A percentile compares a stretch with the other conserved stretches of the same genome.
phyloP scores from a whole-genome alignment of 148 eudicot genomes.

The Rhododendron griersonianum region DNA sequence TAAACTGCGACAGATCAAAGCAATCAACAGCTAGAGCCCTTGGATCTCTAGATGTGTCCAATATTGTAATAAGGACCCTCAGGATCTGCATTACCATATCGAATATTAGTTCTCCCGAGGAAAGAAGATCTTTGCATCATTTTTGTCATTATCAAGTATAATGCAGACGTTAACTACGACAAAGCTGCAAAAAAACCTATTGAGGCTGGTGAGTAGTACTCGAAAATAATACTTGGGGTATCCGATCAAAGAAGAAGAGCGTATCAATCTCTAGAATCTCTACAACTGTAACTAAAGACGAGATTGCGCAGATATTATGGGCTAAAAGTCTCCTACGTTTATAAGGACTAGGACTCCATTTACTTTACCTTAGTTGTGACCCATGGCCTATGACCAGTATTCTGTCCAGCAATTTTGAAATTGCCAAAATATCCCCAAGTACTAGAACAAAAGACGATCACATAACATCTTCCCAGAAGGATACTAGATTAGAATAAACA shows the following conservation, averaged over 20 bases:
- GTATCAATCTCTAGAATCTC: background rate
- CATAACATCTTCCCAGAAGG: background rate
- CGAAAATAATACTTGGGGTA: background rate
- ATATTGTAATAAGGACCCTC: constrained; percentile 82
- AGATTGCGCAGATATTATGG: background rate
- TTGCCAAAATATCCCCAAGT: background rate
- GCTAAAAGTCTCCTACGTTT: background rate
- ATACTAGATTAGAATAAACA: background rate
- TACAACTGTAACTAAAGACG: background rate
- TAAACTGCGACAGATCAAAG: constrained; percentile 93
- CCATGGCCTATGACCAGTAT: background rate
- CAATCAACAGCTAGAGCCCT: constrained; percentile 90
- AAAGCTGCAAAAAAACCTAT: background rate
- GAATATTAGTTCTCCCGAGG: background rate
- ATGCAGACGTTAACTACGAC: background rate
- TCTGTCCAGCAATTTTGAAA: background rate
- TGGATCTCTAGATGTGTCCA: constrained; percentile 77
- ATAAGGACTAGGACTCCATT: background rate
- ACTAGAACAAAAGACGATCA: background rate
- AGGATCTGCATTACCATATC: constrained; percentile 47
- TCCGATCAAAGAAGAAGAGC: background rate
- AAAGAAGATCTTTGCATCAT: background rate
- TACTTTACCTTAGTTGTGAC: background rate
- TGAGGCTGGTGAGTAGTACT: background rate
- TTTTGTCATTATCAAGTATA: background rate